Base-by-base conservation (phyloP, 2,329 filamentous ascomycete genomes). In the Aspergillus felis region DNA sequence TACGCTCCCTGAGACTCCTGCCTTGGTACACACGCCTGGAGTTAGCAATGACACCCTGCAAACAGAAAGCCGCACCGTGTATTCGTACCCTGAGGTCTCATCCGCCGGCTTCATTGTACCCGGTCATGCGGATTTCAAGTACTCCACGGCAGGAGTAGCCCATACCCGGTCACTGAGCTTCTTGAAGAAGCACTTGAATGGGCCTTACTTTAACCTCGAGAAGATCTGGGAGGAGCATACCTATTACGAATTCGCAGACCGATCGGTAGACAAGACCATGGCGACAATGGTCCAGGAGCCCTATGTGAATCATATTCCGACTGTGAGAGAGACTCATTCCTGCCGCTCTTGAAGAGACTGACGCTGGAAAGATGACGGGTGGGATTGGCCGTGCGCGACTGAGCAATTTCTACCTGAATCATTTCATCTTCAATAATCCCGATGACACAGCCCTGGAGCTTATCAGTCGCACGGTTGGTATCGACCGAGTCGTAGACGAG, bases 201-300 rank as follows among this genome's bases (percentile, higher is more conserved):
- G 88, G 0, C 88, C 89, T 0, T 82, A 80, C 59, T 91, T 92
- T 66, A 87, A 92, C 62, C 82, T 92, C 8, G 90, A 92, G 68
- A 81, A 81, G 1, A 86, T 92, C 51, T 93, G 89, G 89, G 88
- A 91, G 7, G 88, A 92, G 71, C 89, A 93, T 69, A 89, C 87
- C 0, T 80, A 81, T 47, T 88, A 82, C 63, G 88, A 92, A 68
- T 92, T 92, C 68, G 84, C 73, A 1, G 84, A 86, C 55, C 81
- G 88, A 10, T 84, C 84, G 2, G 88, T 91, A 0, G 84, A 85
- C 60, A 83, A 85, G 61, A 92, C 89, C 0, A 92, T 92, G 89
- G 80, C 79, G n/a, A 92, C 89, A 0, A 92, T 92, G 89, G 88
- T 91, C 1, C 80, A 86, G 50, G 85, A 91, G 69, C 89, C 89